Percentiles rank a stretch among this genome's conserved stretches.
Conservation (phyloP, 208 protist genomes). For the Leishmania tarentolae region DNA sequence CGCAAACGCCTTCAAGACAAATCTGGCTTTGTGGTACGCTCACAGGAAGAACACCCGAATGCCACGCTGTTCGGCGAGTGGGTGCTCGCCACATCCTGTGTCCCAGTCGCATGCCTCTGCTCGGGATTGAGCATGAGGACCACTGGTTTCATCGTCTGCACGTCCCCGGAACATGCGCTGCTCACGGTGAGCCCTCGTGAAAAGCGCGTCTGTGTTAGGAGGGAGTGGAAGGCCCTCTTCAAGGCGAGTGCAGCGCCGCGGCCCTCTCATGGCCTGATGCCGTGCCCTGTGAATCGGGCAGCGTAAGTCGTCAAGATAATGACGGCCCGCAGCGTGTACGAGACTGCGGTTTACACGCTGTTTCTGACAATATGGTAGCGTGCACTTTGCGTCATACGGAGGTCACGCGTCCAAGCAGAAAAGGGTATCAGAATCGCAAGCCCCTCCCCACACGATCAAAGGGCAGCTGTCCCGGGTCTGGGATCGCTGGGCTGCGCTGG, state of each 20-base stretch:
- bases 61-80: neutral
- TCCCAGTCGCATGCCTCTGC: neutral
- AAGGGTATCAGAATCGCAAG: neutral
- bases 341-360: no score
- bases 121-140: neutral
- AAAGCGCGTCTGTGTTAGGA: neutral
- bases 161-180: neutral
- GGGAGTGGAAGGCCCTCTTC: neutral
- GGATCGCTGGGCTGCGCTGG: neutral
- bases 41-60: neutral
- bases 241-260: neutral
- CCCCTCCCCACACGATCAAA: neutral
- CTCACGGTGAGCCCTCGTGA: neutral
- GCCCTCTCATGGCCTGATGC: fast-evolving
- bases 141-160: neutral
- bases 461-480: neutral
- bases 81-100: no score
- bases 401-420: neutral
- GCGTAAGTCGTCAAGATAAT: neutral
- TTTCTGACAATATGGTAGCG: neutral
- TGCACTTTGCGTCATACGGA: fast-evolving
- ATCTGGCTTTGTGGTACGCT: no score
- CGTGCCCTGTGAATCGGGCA: neutral
- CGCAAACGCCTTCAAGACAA: no score
- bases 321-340: neutral